Base-by-base conservation (phyloP, 192 early-diverging fungal genomes). In the Entomortierella lignicola region DNA sequence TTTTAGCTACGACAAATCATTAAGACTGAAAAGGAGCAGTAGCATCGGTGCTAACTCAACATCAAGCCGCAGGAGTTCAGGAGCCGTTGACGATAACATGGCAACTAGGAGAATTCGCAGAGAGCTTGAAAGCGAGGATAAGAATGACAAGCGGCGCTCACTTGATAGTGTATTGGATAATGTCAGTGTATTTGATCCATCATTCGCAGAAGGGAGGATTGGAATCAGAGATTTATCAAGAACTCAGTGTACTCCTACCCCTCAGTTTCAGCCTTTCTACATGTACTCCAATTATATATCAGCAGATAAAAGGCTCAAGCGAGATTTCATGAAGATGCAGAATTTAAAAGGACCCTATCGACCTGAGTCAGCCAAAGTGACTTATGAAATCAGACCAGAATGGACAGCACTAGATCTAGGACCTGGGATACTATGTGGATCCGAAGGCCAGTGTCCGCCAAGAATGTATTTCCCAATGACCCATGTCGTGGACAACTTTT, bases 261-360 rank as follows among this genome's bases (percentile, higher is more conserved):
- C 60, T 48, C 18, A 42, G 2, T 71, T 41, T 21, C 74, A 63
- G 20, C 48, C 75, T 0, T 25, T 70, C 0, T 79, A 63, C 43
- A 2, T 70, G 37, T 79, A 54, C 17, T 59, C 75, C 20, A 79
- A 64, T 32, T 34, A 54, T 21, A 44, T 27, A 2, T 32, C 51
- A 2, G 12, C 54, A 17, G 58, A 48, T 8, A 54, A 53, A 6
- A 60, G 64, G 25, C 50, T 53, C 13, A 55, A 58, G n/a, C 75
- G 57, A 29, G 66, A 69, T 2, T 70, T 79, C 41, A 4, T 70
- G 26, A 79, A 62, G 42, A 20, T 79, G 21, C 67, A 79, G 54
- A 18, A 62, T 4, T 20, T 56, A 25, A 63, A 57, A 3, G 63
- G 55, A 15, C 26, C 42, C 17, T 61, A 44, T n/a, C 25, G 41